Evolutionary conservation across 331 rosid genomes (phyloP).

Genomic region (Malus hybrid): DNA sequence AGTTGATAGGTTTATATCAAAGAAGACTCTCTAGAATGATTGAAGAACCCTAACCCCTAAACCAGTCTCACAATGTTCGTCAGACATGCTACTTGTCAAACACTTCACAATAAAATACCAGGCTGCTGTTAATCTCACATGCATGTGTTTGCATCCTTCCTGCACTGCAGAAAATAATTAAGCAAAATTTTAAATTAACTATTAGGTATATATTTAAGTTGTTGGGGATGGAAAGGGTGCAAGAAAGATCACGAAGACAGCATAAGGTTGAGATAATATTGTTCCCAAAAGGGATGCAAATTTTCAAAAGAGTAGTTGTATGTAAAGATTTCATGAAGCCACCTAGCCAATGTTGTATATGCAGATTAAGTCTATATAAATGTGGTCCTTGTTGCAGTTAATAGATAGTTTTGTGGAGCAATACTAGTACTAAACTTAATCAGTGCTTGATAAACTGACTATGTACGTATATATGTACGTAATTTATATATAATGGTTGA

Average conservation of each 20-base stretch:
- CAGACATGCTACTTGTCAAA: slow-evolving; percentile 34
- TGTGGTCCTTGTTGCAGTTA: background rate
- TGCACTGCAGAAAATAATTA: slow-evolving; percentile 4
- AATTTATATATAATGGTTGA: background rate
- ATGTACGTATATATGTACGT: background rate
- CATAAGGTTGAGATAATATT: slow-evolving; percentile 6
- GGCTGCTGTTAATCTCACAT: background rate
- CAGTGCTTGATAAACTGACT: background rate
- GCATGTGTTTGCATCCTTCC: slow-evolving; percentile 3
- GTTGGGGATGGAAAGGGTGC: slow-evolving; percentile 23
- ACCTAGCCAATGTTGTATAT: background rate
- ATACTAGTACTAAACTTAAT: background rate
- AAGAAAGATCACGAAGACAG: slow-evolving; percentile 13
- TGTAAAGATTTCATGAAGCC: slow-evolving; percentile 2
- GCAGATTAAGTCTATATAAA: background rate
- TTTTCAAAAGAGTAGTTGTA: slow-evolving; percentile 36
- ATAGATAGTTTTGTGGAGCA: background rate
- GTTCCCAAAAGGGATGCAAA: slow-evolving; percentile 30
- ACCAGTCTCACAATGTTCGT: background rate
- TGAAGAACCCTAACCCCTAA: slow-evolving; percentile 34
- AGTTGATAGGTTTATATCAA: slow-evolving; percentile 39
- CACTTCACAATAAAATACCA: slow-evolving; percentile 40
- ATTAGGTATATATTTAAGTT: slow-evolving; percentile 4
- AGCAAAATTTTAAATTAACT: background rate
- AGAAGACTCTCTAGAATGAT: slow-evolving; percentile 8